phyloP scores from a whole-genome alignment of 139 green algal species.

The Pleodorina starrii region DNA sequence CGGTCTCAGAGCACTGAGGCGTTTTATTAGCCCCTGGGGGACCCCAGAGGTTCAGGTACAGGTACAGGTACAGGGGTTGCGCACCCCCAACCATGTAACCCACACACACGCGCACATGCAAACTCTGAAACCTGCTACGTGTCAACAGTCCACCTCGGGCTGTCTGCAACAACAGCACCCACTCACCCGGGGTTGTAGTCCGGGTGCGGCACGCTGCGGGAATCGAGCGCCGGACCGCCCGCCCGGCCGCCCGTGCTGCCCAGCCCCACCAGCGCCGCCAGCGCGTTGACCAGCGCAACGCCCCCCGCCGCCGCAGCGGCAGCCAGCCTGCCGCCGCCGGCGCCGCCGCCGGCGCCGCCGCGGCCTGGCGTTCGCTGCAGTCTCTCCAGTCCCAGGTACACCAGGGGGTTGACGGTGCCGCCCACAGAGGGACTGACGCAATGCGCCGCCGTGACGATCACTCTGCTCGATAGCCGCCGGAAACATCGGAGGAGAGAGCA shows the following conservation, averaged over 20 bases:
- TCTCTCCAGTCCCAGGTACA: constrained; percentile 13
- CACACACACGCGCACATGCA: too few relatives aligned
- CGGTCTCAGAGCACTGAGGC: too few relatives aligned
- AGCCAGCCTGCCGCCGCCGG: not conserved
- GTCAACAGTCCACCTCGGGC: too few relatives aligned
- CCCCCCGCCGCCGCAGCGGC: not conserved
- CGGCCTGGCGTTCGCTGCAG: not conserved
- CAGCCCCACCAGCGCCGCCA: constrained; percentile 41
- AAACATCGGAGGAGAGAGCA: not conserved
- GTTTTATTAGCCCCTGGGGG: too few relatives aligned
- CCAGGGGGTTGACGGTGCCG: constrained; percentile 23
- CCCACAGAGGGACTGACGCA: constrained; percentile 39
- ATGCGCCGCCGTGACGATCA: constrained; percentile 31
- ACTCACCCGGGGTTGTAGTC: constrained; percentile 30
- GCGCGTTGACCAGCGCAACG: not conserved
- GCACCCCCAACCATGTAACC: too few relatives aligned
- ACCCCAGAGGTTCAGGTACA: too few relatives aligned
- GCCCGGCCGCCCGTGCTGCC: constrained; percentile 38
- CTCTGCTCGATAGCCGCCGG: not conserved
- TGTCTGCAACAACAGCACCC: too few relatives aligned
- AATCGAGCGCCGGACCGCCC: not conserved
- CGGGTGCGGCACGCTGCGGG: not conserved
- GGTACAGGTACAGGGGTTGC: too few relatives aligned
- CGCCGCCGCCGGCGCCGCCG: not conserved
- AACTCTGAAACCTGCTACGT: too few relatives aligned